These are phyloP conservation scores for Termitomyces titanicus DNA, from an alignment of 768 basidiomycete genomes.

Conservation along the genomic window DNA sequence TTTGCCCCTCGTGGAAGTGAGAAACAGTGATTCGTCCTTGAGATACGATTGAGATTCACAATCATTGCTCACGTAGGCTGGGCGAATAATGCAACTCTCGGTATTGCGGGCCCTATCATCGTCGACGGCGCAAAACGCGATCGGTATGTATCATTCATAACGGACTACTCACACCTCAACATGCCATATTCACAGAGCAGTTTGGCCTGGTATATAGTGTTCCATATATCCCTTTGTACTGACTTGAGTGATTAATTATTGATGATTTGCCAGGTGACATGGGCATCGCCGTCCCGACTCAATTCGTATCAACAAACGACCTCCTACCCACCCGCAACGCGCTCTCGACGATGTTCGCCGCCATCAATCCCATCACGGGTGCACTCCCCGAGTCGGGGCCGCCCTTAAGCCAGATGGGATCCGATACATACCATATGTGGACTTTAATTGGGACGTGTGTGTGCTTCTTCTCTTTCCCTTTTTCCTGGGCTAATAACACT, in stretches of 20 bases:
- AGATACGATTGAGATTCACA: background rate
- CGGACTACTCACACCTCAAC: background rate
- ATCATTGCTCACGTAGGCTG: conserved; percentile 32
- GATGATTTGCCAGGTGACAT: conserved; percentile 40
- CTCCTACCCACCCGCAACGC: conserved; percentile 54
- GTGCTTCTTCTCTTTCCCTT: conserved; percentile 15
- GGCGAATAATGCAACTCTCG: conserved; percentile 52
- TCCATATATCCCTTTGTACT: background rate
- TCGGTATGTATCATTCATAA: conserved; percentile 26
- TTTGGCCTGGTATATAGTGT: conserved; percentile 45
- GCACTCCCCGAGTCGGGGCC: conserved; percentile 53
- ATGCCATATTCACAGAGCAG: conserved; percentile 45
- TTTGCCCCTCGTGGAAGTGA: conserved; percentile 41
- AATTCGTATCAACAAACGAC: conserved; percentile 61
- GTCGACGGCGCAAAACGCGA: conserved; percentile 61
- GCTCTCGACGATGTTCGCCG: conserved; percentile 54
- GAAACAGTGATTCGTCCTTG: too few species aligned
- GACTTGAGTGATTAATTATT: too few species aligned
- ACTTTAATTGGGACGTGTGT: conserved; percentile 54
- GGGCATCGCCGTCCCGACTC: conserved; percentile 59
- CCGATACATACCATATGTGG: conserved; percentile 58
- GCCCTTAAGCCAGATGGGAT: conserved; percentile 41
- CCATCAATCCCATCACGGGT: conserved; percentile 48
- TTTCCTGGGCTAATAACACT: too few species aligned
- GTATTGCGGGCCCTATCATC: conserved; percentile 56